Conservation (phyloP, 1,284 basidiomycete species). For the Apiotrichum gamsii region DNA sequence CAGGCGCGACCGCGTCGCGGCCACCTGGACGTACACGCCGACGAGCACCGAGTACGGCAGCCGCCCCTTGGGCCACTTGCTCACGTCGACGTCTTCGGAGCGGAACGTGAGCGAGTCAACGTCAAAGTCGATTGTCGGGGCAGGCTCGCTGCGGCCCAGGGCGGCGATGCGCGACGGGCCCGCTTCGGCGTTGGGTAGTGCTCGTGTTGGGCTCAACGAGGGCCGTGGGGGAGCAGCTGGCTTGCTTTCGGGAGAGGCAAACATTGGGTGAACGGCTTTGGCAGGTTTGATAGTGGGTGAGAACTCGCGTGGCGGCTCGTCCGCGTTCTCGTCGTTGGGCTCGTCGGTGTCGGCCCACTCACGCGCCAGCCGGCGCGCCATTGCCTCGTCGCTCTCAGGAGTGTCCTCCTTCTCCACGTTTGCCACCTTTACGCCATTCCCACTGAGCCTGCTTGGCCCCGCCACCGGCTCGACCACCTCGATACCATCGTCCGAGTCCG, state of each 20-base stretch:
- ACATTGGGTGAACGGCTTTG: not conserved
- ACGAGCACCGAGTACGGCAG: slow-evolving; percentile 77
- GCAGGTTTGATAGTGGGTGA: not conserved
- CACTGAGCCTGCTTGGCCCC: too few species aligned
- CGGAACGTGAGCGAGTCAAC: slow-evolving; percentile 46
- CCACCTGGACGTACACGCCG: slow-evolving; percentile 65
- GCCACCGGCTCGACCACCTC: not conserved
- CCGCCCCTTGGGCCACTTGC: slow-evolving; percentile 46
- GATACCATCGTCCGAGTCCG: slow-evolving; percentile 32
- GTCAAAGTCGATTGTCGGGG: slow-evolving; percentile 45
- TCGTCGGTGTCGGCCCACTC: slow-evolving; percentile 15
- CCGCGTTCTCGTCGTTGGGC: slow-evolving; percentile 9
- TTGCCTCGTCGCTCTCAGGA: slow-evolving; percentile 19
- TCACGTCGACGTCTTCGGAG: slow-evolving; percentile 45
- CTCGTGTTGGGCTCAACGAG: not conserved
- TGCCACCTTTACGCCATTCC: not conserved
- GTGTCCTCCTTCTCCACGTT: not conserved
- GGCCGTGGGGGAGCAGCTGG: not conserved
- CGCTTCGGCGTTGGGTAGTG: not conserved
- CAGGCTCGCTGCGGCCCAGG: slow-evolving; percentile 27
- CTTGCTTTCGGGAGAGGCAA: not conserved
- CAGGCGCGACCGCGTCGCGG: slow-evolving; percentile 73
- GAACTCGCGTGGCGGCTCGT: slow-evolving; percentile 7
- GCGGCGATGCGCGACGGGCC: slow-evolving; percentile 2
- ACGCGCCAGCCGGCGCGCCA: slow-evolving; percentile 26